Base-by-base conservation (phyloP, 441 rosid species). In the Melastoma candidum region DNA sequence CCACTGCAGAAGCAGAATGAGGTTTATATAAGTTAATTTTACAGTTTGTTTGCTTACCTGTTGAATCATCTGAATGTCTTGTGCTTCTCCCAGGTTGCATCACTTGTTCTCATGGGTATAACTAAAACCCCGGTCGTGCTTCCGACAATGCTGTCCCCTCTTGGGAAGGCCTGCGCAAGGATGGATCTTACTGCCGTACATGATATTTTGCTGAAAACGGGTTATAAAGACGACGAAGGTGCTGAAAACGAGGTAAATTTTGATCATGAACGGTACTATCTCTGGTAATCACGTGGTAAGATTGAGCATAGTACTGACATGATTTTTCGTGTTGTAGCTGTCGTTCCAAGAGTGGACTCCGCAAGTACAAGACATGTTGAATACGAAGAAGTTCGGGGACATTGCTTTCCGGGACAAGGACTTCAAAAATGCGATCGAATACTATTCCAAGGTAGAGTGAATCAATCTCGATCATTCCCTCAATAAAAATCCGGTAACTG, bases 201-300 rank as follows among this genome's bases (percentile, higher is more conserved):
- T 54, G 92, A 85, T 44, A 79, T 88, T 17, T 68, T 88, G 75
- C 85, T 88, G 44, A 88, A 81, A 77, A 85, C 89, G 4, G 92
- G 92, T 59, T 88, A 88, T 56, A 85, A 74, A 75, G 96, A 88
- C 44, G 94, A 87, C 61, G 96, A 87, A 69, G 96, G 96, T 51
- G 89, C 96, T 55, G 96, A 84, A 58, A 85, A 85, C 62, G 96
- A 88, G 85, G 89, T 82, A 44, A 54, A 32, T 32, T 4, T 8
- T 4, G 41, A 32, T 32, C 8, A 8, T 3, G 41, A 32, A 32
- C 41, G 5, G 41, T 4, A 32, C 41, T 32, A 8, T 4, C 41
- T 1, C 8, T 32, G 8, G 5, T 4, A 8, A 17, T 17, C 41
- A 6, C 7, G 5, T 32, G 8, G 41, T 32, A 32, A 32, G 41